Evolutionary conservation across 768 basidiomycete genomes (phyloP).

Genomic region (Pulveroboletus ravenelii): DNA sequence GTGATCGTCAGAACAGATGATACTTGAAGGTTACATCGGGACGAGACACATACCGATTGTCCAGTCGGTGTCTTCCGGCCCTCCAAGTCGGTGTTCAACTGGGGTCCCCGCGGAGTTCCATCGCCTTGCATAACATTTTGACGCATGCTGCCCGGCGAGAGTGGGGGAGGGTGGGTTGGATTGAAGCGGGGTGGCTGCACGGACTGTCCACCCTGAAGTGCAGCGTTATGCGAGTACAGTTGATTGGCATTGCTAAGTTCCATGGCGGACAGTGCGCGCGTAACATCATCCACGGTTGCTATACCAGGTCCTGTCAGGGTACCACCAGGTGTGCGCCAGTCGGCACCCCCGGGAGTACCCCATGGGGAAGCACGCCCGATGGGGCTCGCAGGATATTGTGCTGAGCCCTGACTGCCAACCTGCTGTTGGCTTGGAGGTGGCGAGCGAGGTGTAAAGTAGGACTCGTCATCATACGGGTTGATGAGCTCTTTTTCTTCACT

Average conservation of each 20-base stretch:
- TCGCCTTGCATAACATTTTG: conserved; percentile 37
- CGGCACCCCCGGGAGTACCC: conserved; percentile 46
- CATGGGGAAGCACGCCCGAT: conserved; percentile 66
- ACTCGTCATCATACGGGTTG: conserved; percentile 49
- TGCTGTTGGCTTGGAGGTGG: conserved; percentile 40
- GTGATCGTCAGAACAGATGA: conserved; percentile 29
- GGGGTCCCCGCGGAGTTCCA: conserved; percentile 43
- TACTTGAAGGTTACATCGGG: conserved; percentile 34
- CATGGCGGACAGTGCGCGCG: conserved; percentile 65
- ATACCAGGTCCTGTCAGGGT: conserved; percentile 27
- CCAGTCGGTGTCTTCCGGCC: conserved; percentile 58
- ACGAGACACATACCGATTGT: conserved; percentile 49
- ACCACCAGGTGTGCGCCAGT: conserved; percentile 51
- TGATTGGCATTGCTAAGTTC: conserved; percentile 45
- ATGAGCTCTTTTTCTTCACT: conserved; percentile 38
- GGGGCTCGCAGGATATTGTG: conserved; percentile 49
- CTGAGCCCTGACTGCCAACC: conserved; percentile 30
- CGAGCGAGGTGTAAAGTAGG: conserved; percentile 47
- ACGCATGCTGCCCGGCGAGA: conserved; percentile 36
- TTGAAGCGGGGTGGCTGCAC: conserved; percentile 70
- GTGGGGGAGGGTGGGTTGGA: conserved; percentile 40
- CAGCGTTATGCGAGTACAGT: conserved; percentile 25
- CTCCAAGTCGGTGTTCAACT: conserved; percentile 60
- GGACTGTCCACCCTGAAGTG: conserved; percentile 46
- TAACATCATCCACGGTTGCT: conserved; percentile 64